Evolutionary conservation across 164 flowering plant genomes (phyloP).

Genomic region (Sedum album): DNA sequence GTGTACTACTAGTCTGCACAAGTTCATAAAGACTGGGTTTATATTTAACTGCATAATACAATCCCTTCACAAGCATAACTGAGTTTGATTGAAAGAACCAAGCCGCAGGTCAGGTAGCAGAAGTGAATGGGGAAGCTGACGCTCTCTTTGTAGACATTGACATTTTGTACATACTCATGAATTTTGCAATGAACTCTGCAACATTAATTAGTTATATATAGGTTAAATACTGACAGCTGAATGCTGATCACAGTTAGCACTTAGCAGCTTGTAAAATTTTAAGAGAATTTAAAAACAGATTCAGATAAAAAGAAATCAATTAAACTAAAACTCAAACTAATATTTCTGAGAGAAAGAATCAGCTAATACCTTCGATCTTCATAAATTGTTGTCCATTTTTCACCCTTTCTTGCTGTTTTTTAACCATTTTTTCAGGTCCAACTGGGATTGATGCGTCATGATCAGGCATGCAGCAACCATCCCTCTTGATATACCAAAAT

Average conservation of each 20-base stretch:
- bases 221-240: too few species aligned
- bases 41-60: neutral
- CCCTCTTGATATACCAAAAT: neutral
- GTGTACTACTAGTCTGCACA: too few species aligned
- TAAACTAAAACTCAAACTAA: neutral
- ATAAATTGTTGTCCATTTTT: conserved; percentile 5
- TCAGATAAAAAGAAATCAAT: too few species aligned
- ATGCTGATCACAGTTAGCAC: too few species aligned
- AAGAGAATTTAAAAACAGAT: too few species aligned
- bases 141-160: conserved; percentile 5
- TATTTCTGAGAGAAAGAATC: neutral
- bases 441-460: conserved; percentile 3
- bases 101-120: neutral
- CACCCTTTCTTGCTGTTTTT: neutral
- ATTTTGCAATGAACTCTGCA: conserved; percentile 62
- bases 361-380: conserved; percentile 11
- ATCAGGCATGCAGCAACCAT: neutral
- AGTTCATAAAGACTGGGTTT: too few species aligned
- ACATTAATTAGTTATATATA: conserved; percentile 10
- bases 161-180: conserved; percentile 55
- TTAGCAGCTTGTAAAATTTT: too few species aligned
- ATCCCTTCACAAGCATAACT: neutral
- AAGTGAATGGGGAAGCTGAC: neutral
- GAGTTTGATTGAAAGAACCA: neutral
- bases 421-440: neutral